Conservation (phyloP, 306 rosid genomes). For the Acacia acuminata region DNA sequence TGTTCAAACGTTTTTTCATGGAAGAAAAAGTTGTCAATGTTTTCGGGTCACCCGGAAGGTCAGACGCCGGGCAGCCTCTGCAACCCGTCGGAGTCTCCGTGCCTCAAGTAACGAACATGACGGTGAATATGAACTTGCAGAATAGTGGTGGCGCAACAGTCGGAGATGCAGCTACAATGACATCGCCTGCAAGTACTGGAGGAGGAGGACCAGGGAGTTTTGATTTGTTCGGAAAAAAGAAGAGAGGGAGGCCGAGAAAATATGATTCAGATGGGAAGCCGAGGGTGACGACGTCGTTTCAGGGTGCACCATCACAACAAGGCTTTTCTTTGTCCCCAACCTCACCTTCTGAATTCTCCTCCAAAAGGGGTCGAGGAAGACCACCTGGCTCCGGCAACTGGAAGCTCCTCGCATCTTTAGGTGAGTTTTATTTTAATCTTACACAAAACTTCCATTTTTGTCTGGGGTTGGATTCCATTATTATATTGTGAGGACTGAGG, state of each 20-base stretch:
- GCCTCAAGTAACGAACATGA: constrained; percentile 20
- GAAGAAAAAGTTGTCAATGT: constrained; percentile 50
- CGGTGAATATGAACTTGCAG: background rate
- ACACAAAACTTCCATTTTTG: background rate
- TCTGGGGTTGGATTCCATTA: constrained; percentile 13
- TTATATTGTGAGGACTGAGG: background rate
- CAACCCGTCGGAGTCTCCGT: constrained; percentile 31
- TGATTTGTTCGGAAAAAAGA: constrained; percentile 68
- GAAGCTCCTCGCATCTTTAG: constrained; percentile 66
- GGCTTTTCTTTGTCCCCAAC: constrained; percentile 60
- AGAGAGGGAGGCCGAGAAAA: constrained; percentile 87
- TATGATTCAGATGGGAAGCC: constrained; percentile 75
- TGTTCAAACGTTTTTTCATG: constrained; percentile 34
- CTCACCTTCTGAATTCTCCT: constrained; percentile 45
- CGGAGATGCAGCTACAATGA: background rate
- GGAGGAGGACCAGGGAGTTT: constrained; percentile 34
- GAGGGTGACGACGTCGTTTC: constrained; percentile 30
- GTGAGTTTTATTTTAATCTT: constrained; percentile 43
- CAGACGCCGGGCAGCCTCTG: constrained; percentile 41
- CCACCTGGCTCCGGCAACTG: constrained; percentile 59
- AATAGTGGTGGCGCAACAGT: background rate
- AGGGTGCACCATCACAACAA: constrained; percentile 34
- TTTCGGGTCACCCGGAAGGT: constrained; percentile 44
- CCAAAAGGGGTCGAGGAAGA: constrained; percentile 64
- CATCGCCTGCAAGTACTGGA: constrained; percentile 12